Conservation (phyloP, 768 basidiomycete genomes). For the Russula vinacea region DNA sequence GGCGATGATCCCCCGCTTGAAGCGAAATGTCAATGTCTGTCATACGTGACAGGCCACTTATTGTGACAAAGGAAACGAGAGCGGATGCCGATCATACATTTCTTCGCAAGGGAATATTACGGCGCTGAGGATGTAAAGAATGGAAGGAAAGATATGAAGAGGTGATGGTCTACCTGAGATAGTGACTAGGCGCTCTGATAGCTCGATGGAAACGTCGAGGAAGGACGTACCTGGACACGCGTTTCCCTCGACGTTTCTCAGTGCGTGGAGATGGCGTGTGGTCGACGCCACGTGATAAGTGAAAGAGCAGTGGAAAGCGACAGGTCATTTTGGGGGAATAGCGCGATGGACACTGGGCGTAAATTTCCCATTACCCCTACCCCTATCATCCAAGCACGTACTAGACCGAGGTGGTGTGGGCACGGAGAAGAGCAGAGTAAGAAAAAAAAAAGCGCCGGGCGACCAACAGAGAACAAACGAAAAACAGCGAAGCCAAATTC, state of each 20-base stretch:
- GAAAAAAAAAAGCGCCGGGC: background rate
- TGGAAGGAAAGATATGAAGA: background rate
- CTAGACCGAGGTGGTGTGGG: background rate
- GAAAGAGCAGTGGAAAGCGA: constrained; percentile 6
- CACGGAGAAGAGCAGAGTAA: background rate
- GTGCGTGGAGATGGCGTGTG: constrained; percentile 17
- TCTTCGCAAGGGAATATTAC: background rate
- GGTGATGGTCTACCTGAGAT: background rate
- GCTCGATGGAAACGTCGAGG: constrained; percentile 5
- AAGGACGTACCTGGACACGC: background rate
- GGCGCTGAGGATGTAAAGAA: constrained; percentile 4
- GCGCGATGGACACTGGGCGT: too few relatives aligned
- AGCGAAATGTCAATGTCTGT: background rate
- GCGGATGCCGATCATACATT: constrained; percentile 13
- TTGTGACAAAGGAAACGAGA: background rate
- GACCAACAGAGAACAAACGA: background rate
- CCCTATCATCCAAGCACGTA: constrained; percentile 8
- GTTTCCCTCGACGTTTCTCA: constrained; percentile 3
- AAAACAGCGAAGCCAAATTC: background rate
- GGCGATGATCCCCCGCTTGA: background rate
- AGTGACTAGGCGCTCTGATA: background rate
- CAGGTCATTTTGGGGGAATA: constrained; percentile 5
- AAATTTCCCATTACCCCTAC: background rate
- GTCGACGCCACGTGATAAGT: constrained; percentile 3
- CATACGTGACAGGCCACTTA: background rate